phyloP scores from a whole-genome alignment of 2,329 filamentous ascomycete species.

The Berkeleyomyces rouxiae region DNA sequence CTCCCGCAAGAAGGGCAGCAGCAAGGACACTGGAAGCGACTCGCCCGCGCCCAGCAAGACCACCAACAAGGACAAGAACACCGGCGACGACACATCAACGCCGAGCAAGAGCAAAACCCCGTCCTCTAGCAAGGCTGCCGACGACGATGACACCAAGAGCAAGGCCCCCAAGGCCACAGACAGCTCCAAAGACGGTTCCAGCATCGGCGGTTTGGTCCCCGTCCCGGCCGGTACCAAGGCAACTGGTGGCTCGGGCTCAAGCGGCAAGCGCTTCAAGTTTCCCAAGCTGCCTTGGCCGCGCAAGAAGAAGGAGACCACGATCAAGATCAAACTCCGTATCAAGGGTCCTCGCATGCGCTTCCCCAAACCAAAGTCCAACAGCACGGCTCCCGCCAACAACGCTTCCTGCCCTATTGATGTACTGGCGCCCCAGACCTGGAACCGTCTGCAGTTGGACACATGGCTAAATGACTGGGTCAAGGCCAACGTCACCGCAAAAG shows the following conservation, averaged over 20 bases:
- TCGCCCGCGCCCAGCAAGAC: neutral
- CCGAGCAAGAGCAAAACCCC: neutral
- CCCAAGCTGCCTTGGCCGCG: neutral
- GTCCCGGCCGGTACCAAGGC: neutral
- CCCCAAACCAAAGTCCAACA: neutral
- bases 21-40: neutral
- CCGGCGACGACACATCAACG: neutral
- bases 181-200: neutral
- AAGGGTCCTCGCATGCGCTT: neutral
- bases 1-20: neutral
- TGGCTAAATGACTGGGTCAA: conserved; percentile 11
- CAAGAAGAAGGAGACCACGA: neutral
- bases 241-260: neutral
- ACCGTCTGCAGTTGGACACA: neutral
- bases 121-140: neutral
- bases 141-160: neutral
- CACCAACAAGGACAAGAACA: neutral
- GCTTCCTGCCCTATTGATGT: neutral
- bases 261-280: neutral
- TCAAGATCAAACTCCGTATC: neutral
- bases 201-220: neutral
- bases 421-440: conserved; percentile 1
- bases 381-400: neutral
- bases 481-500: conserved; percentile 3
- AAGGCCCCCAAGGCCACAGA: neutral